Conservation (phyloP, 1,284 basidiomycete species). For the Erythrobasidium hasegawianum region DNA sequence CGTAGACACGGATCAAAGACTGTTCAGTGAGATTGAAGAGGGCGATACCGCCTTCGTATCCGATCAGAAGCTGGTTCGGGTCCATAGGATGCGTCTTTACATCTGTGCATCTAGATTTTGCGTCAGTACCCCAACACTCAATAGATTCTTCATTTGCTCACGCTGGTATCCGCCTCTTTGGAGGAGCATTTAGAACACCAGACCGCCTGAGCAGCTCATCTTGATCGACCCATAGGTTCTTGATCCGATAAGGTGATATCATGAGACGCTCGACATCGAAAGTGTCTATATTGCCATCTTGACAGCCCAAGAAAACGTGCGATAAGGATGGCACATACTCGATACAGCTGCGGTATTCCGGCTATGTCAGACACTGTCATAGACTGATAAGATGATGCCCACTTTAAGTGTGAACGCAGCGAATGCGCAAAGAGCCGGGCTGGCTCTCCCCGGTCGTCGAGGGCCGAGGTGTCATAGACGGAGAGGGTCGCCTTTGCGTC, state of each 20-base stretch:
- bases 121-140: too few relatives aligned
- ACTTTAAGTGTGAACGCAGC: slow-evolving; percentile 57
- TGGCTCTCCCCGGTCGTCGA: slow-evolving; percentile 54
- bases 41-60: slow-evolving; percentile 74
- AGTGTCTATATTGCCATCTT: slow-evolving; percentile 52
- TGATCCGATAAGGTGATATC: slow-evolving; percentile 47
- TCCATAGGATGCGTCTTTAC: slow-evolving; percentile 72
- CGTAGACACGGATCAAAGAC: slow-evolving; percentile 62
- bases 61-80: slow-evolving; percentile 72
- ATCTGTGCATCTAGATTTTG: slow-evolving; percentile 56
- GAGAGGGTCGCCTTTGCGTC: slow-evolving; percentile 65
- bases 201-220: slow-evolving; percentile 63
- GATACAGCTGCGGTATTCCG: slow-evolving; percentile 54
- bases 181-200: slow-evolving; percentile 56
- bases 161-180: slow-evolving; percentile 50
- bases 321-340: slow-evolving; percentile 68
- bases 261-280: slow-evolving; percentile 50
- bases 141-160: too few relatives aligned
- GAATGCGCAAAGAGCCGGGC: slow-evolving; percentile 57
- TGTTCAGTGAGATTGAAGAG: slow-evolving; percentile 67
- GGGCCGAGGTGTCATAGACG: slow-evolving; percentile 62
- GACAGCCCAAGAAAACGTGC: slow-evolving; percentile 59
- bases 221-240: slow-evolving; percentile 56
- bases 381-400: slow-evolving; percentile 35
- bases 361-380: neutral